These are phyloP conservation scores for Rhizopogon rudus DNA, from an alignment of 768 basidiomycete genomes.

Conservation along the genomic window DNA sequence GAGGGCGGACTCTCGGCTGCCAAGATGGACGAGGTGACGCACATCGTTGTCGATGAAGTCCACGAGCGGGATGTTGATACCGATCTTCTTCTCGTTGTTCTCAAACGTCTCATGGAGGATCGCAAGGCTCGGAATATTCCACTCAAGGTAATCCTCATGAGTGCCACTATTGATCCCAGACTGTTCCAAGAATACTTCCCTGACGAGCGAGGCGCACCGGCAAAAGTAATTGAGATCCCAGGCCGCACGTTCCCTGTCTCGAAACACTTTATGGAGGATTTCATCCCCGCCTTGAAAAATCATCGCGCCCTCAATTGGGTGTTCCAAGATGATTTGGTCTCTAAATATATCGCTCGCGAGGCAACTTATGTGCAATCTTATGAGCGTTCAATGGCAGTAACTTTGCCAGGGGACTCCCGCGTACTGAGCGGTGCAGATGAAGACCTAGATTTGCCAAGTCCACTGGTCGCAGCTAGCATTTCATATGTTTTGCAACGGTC, in stretches of 20 bases:
- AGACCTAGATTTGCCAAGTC: slow-evolving; percentile 74
- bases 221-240: slow-evolving; percentile 76
- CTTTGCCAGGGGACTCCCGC: slow-evolving; percentile 27
- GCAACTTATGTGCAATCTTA: slow-evolving; percentile 12
- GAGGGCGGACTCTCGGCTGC: slow-evolving; percentile 30
- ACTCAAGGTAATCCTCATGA: slow-evolving; percentile 90
- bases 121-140: slow-evolving; percentile 65
- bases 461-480: slow-evolving; percentile 77
- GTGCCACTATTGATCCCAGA: slow-evolving; percentile 88
- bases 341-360: slow-evolving; percentile 70
- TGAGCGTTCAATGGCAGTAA: slow-evolving; percentile 1
- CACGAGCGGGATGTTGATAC: slow-evolving; percentile 96
- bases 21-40: slow-evolving; percentile 73
- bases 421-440: slow-evolving; percentile 24
- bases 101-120: slow-evolving; percentile 77
- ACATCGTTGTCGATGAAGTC: slow-evolving; percentile 92
- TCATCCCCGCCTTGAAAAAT: slow-evolving; percentile 45
- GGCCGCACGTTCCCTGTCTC: slow-evolving; percentile 89
- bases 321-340: slow-evolving; percentile 62
- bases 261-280: slow-evolving; percentile 78
- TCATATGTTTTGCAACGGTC: slow-evolving; percentile 70
- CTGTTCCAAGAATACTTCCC: slow-evolving; percentile 89
- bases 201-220: slow-evolving; percentile 51
- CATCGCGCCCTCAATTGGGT: slow-evolving; percentile 52
- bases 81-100: slow-evolving; percentile 81